Conservation (phyloP, 106 monocot species). For the Dendrobium catenatum region DNA sequence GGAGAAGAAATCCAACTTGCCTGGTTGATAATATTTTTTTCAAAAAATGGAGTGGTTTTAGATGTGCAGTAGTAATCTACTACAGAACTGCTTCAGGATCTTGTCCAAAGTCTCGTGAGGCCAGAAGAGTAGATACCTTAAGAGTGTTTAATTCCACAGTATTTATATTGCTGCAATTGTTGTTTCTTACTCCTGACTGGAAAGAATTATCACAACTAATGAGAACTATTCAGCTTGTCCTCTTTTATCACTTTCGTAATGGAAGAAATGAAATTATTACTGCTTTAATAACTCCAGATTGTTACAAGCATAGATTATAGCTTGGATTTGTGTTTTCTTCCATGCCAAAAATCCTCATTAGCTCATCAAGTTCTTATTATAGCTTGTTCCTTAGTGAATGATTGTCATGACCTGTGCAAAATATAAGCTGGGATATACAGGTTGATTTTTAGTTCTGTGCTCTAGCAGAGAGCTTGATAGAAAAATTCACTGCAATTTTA, state of each 20-base stretch:
- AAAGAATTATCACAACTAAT: background rate
- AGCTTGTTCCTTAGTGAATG: too few species aligned
- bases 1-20: background rate
- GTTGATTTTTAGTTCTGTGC: too few species aligned
- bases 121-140: background rate
- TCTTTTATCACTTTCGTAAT: background rate
- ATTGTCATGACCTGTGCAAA: too few species aligned
- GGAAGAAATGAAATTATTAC: background rate
- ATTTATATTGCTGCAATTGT: background rate
- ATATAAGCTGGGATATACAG: too few species aligned
- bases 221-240: background rate
- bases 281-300: too few species aligned
- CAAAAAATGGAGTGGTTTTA: background rate
- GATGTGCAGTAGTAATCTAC: too few species aligned
- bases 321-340: too few species aligned
- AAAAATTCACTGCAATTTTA: too few species aligned
- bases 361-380: too few species aligned
- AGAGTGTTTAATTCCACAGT: conserved; percentile 1
- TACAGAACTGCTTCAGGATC: background rate
- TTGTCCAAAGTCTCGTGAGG: background rate
- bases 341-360: too few species aligned
- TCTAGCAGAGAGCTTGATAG: too few species aligned
- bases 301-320: too few species aligned
- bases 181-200: background rate
- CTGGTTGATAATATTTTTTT: background rate